Evolutionary conservation across 2,329 filamentous ascomycete genomes (phyloP).

Genomic region (Colletotrichum truncatum): DNA sequence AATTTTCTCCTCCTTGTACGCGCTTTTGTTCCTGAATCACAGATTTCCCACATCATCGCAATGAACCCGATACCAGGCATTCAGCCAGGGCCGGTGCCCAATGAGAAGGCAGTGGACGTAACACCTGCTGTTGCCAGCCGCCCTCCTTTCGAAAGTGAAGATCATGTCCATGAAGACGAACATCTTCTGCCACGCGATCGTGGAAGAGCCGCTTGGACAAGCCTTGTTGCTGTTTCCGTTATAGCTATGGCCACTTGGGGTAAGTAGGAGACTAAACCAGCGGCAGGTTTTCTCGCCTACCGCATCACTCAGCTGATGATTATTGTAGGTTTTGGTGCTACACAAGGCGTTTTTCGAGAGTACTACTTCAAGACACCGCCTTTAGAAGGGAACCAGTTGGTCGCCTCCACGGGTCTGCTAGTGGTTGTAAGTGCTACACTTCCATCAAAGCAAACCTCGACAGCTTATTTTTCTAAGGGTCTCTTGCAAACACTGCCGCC

Average conservation of each 20-base stretch:
- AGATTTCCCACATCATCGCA: too few species aligned
- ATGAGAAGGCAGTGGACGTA: background rate
- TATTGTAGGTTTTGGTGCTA: background rate
- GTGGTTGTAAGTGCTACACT: background rate
- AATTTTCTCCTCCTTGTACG: background rate
- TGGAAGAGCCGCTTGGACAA: background rate
- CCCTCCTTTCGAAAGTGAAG: background rate
- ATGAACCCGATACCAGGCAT: too few species aligned
- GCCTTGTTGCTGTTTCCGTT: background rate
- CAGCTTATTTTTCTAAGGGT: background rate
- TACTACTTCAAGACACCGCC: constrained; percentile 17
- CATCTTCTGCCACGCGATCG: background rate
- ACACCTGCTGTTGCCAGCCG: background rate
- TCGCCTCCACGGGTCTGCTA: constrained; percentile 3
- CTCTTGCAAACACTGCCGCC: constrained; percentile 1
- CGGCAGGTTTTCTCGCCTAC: too few species aligned
- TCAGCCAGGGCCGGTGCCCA: background rate
- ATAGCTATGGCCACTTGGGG: constrained; percentile 20
- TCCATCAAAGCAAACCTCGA: rapidly evolving
- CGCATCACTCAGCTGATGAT: background rate
- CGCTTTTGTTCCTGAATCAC: too few species aligned
- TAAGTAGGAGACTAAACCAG: too few species aligned
- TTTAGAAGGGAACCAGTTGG: constrained; percentile 1
- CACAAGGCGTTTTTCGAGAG: constrained; percentile 9
- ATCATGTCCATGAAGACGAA: background rate